phyloP scores from a whole-genome alignment of 345 rosid species.

The Triadica sebifera region DNA sequence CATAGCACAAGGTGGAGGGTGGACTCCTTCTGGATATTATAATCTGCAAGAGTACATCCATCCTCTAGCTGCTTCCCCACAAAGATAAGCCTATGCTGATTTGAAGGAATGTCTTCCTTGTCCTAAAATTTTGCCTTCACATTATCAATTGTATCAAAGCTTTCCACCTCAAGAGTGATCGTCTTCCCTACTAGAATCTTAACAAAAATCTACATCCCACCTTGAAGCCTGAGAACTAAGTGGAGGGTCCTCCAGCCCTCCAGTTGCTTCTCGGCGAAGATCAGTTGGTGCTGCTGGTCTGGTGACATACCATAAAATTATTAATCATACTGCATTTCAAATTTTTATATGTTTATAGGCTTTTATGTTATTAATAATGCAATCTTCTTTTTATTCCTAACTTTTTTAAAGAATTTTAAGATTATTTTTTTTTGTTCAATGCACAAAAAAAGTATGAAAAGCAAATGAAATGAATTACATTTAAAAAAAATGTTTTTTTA shows the following conservation, averaged over 20 bases:
- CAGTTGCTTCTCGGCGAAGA: not conserved
- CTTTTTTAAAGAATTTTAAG: too few species aligned
- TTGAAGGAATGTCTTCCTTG: not conserved
- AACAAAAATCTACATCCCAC: conserved; percentile 7
- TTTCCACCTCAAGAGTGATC: not conserved
- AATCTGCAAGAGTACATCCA: not conserved
- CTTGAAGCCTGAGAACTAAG: not conserved
- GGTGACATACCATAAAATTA: too few species aligned
- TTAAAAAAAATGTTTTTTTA: too few species aligned
- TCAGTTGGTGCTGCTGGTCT: too few species aligned
- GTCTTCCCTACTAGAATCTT: not conserved
- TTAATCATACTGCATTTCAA: too few species aligned
- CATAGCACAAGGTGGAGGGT: conserved; percentile 9
- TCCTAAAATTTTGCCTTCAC: not conserved
- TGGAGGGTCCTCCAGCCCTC: not conserved
- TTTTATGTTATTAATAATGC: too few species aligned
- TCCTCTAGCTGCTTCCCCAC: not conserved
- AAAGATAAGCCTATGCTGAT: conserved; percentile 1
- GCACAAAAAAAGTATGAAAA: too few species aligned
- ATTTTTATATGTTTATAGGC: too few species aligned
- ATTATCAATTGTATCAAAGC: not conserved
- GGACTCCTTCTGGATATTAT: not conserved
- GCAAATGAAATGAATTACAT: too few species aligned
- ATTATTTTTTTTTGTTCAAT: too few species aligned
- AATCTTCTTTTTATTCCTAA: too few species aligned